phyloP scores from a whole-genome alignment of 306 rosid species.

The Corylus heterophylla region DNA sequence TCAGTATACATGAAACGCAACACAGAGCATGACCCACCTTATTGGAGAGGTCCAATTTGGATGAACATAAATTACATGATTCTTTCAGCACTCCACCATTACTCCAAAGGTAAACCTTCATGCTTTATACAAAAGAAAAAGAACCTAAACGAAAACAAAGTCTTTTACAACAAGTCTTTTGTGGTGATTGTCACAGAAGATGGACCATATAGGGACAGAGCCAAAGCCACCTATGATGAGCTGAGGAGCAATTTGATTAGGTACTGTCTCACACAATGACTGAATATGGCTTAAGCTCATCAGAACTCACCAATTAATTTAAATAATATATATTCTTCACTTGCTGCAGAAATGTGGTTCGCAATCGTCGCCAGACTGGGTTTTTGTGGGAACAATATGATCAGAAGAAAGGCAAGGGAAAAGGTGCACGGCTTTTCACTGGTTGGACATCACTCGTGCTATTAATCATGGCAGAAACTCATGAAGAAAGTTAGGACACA shows the following conservation, averaged over 20 bases:
- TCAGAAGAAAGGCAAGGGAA: constrained; percentile 77
- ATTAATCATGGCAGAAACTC: constrained; percentile 79
- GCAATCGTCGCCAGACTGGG: constrained; percentile 65
- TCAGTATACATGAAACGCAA: constrained; percentile 87
- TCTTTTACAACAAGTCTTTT: constrained; percentile 1
- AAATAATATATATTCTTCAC: neutral
- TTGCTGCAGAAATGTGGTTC: constrained; percentile 61
- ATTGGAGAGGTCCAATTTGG: constrained; percentile 97
- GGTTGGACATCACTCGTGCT: constrained; percentile 95
- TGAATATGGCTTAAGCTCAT: neutral
- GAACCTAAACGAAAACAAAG: neutral
- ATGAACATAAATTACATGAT: constrained; percentile 75
- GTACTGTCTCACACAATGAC: constrained; percentile 37
- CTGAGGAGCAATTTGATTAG: constrained; percentile 75
- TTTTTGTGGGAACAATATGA: constrained; percentile 92
- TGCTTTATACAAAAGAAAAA: neutral
- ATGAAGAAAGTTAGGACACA: constrained; percentile 43
- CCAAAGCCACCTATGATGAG: constrained; percentile 62
- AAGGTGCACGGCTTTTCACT: constrained; percentile 80
- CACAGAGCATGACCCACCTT: constrained; percentile 93
- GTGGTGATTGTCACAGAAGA: constrained; percentile 46
- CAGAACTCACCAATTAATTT: neutral
- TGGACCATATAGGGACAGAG: constrained; percentile 75
- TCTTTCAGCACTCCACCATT: constrained; percentile 86
- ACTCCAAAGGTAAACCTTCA: constrained; percentile 62